phyloP scores from a whole-genome alignment of 208 protist genomes.

The Leishmania aethiopica region DNA sequence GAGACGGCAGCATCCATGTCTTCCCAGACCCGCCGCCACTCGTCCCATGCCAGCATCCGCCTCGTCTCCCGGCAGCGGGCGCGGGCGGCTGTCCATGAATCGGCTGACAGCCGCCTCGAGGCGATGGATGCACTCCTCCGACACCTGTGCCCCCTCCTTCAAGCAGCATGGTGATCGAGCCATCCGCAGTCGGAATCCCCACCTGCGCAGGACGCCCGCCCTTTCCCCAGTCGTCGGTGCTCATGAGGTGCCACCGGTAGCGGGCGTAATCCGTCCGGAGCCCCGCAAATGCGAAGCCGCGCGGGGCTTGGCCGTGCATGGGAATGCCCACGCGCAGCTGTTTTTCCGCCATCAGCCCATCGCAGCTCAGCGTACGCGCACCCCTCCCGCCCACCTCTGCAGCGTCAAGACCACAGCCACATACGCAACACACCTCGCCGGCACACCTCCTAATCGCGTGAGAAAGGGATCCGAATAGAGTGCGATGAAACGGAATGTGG shows the following conservation, averaged over 20 bases:
- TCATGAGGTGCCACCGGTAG: not conserved
- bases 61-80: not conserved
- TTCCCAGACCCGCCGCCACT: not conserved
- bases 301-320: not conserved
- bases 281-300: not conserved
- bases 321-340: not conserved
- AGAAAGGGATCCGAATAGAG: not conserved
- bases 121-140: no score
- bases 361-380: not conserved
- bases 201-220: not conserved
- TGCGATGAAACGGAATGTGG: no score
- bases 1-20: not conserved
- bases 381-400: not conserved
- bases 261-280: not conserved
- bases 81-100: not conserved
- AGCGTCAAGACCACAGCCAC: not conserved
- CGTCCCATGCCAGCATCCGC: not conserved
- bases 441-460: not conserved
- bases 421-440: not conserved
- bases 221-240: not conserved
- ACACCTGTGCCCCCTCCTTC: not conserved
- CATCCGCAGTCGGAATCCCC: not conserved
- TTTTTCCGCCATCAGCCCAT: not conserved
- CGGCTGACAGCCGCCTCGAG: not conserved
- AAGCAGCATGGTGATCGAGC: not conserved